Percentiles rank a stretch among this genome's conserved stretches.
These are phyloP conservation scores for Lenwebbia sp. DNA, from an alignment of 345 rosid genomes.

Conservation along the genomic window DNA sequence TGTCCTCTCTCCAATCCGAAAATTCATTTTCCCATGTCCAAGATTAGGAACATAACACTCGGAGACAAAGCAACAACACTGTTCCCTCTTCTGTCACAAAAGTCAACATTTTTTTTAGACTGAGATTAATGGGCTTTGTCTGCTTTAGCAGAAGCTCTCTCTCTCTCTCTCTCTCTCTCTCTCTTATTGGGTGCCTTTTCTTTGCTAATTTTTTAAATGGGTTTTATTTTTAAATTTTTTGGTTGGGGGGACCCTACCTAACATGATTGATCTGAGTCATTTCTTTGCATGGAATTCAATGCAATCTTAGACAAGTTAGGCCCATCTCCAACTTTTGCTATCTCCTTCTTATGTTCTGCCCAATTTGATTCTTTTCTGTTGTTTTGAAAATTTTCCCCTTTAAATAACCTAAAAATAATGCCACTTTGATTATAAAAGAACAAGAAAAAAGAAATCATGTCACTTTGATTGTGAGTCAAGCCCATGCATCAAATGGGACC, in stretches of 20 bases:
- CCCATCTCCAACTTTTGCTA: neutral
- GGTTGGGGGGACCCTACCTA: neutral
- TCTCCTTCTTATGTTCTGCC: neutral
- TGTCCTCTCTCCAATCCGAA: constrained; percentile 6
- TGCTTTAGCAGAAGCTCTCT: neutral
- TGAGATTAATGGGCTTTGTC: neutral
- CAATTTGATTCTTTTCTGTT: neutral
- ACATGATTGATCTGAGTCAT: neutral
- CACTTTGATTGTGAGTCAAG: neutral
- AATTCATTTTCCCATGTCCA: neutral
- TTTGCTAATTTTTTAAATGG: neutral
- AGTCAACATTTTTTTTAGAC: neutral
- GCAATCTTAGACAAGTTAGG: neutral
- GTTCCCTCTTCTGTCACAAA: neutral
- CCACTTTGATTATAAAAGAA: neutral
- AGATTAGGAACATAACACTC: neutral
- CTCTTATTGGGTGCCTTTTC: neutral
- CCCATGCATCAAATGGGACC: neutral
- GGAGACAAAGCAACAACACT: constrained; percentile 7
- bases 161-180: neutral
- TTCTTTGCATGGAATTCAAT: neutral
- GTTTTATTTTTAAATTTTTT: neutral
- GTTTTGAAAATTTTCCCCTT: neutral
- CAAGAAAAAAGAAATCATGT: neutral
- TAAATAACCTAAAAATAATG: neutral